Evolutionary conservation across 1,139 yeast species (phyloP).

Genomic region (Saccharomyces hybrid): DNA sequence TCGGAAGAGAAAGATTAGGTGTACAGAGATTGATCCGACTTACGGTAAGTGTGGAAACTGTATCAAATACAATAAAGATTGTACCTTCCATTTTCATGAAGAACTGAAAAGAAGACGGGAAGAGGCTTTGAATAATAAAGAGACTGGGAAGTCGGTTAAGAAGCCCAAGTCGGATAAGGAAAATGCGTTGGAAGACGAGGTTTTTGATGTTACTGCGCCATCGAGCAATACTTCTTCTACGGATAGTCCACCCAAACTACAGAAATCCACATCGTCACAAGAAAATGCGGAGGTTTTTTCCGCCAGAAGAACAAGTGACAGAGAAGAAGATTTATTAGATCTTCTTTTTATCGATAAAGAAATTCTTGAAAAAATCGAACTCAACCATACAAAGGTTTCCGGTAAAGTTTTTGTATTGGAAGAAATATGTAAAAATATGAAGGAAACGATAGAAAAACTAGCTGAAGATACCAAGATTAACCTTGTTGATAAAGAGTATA

Average conservation of each 20-base stretch:
- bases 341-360: background rate
- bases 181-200: background rate
- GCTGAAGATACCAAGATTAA: background rate
- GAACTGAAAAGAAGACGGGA: background rate
- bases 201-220: background rate
- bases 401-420: conserved; percentile 6
- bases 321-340: background rate
- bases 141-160: background rate
- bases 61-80: conserved; percentile 18
- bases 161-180: background rate
- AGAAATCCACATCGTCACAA: background rate
- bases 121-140: background rate
- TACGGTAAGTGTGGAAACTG: conserved; percentile 26
- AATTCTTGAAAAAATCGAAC: background rate
- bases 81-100: conserved; percentile 9
- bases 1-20: conserved; percentile 32
- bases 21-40: conserved; percentile 24
- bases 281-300: background rate
- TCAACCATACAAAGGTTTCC: conserved; percentile 4
- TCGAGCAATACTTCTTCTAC: background rate
- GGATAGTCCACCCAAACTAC: background rate
- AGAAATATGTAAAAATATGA: conserved; percentile 3
- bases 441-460: conserved; percentile 7
- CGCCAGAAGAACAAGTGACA: background rate
- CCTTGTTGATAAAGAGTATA: background rate